These are phyloP conservation scores for Datura wrightii DNA, from an alignment of 257 asterid genomes.

Conservation along the genomic window DNA sequence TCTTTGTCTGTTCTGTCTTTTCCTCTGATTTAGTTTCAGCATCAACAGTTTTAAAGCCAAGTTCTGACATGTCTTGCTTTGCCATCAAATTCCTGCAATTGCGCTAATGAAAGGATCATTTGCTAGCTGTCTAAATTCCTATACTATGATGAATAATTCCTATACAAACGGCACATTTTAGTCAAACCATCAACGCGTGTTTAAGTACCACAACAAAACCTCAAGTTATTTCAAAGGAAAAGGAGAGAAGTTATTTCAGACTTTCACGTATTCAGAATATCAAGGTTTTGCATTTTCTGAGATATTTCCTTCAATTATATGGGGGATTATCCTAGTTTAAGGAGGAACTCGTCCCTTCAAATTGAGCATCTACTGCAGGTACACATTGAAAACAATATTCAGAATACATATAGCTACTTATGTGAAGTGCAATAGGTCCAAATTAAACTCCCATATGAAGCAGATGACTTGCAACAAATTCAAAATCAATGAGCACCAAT, in stretches of 20 bases:
- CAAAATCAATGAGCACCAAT: neutral
- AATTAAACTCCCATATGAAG: neutral
- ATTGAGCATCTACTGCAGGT: neutral
- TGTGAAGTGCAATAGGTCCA: neutral
- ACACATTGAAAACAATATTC: neutral
- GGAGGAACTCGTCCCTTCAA: neutral
- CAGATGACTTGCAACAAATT: neutral
- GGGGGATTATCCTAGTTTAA: neutral
- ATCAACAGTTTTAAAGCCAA: slow-evolving; percentile 65
- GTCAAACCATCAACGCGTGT: neutral
- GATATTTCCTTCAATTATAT: neutral
- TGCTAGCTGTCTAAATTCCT: neutral
- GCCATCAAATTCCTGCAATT: slow-evolving; percentile 96
- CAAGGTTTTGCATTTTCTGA: neutral
- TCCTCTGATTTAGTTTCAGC: slow-evolving; percentile 43
- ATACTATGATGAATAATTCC: neutral
- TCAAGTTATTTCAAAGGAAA: neutral
- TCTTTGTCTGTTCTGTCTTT: slow-evolving; percentile 35
- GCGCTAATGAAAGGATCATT: neutral
- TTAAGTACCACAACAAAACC: neutral
- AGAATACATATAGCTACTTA: neutral
- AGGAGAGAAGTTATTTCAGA: neutral
- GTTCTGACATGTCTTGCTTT: slow-evolving; percentile 89
- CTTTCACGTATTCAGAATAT: neutral
- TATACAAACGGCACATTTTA: neutral